Evolutionary conservation across 2,329 filamentous ascomycete genomes (phyloP), one percentile per base, ranked within the genome.

Genomic region (Colletotrichum sp.): DNA sequence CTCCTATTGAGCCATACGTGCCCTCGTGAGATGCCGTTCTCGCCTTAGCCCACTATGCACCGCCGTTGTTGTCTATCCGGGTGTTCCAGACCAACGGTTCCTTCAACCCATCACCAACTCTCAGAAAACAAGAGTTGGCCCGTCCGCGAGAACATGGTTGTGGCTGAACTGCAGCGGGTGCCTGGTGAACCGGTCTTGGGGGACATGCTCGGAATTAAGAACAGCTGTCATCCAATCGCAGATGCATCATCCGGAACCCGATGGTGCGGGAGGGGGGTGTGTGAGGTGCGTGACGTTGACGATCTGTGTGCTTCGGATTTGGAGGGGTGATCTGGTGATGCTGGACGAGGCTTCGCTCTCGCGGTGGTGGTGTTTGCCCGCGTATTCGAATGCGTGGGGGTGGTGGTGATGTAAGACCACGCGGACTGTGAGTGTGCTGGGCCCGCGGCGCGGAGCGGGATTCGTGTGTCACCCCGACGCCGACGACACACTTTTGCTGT

Each of bases 61-160:
- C 65, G 69, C 39, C 28, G n/a, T 52, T 52, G 4, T 7, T 26
- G 15, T 28, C 63, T 28, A 32, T 66, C 28, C 52, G 63, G n/a
- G 26, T 34, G 36, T 34, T 69, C 15, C 57, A 49, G 32, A n/a
- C 21, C 66, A 30, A 34, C 59, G 71, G 55, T 72, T 72, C 49
- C 12, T 32, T 8, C 8, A 36, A 30, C 36, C 6, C 15, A 34
- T 21, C 44, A 15, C 30, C 16, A 32, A 16, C 10, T 16, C 13
- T 4, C 16, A 18, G 30, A 28, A 67, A 73, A 64, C 73, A 76
- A 76, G 73, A 55, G 64, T 73, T 73, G 70, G 69, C 66, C 69
- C 63, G 72, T 75, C 62, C 64, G 62, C 55, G 30, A 32, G 12
- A 32, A 62, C 30, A 57, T 24, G 36, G 39, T n/a, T 26, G 44